These are phyloP conservation scores for Lactifluus subvellereus DNA, from an alignment of 768 basidiomycete species.

Conservation along the genomic window DNA sequence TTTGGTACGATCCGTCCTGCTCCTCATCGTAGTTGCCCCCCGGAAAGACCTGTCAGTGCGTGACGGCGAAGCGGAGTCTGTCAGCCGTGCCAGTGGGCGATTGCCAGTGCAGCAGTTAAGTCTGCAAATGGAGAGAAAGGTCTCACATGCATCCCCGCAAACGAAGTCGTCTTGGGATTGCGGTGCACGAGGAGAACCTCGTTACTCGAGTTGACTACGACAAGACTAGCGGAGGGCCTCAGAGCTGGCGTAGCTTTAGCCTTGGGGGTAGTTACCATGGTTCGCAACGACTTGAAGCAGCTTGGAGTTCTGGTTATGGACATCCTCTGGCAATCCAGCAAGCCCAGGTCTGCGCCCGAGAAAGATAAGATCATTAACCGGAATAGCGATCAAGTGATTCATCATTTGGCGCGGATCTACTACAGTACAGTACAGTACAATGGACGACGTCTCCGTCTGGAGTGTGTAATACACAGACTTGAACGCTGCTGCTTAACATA, in stretches of 20 bases:
- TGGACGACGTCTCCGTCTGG: background rate
- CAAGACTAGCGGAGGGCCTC: slow-evolving; percentile 60
- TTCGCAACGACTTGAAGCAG: background rate
- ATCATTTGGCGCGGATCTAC: no score
- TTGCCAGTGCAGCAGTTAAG: background rate
- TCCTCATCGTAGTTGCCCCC: slow-evolving; percentile 64
- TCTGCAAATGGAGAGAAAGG: background rate
- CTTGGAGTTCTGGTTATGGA: background rate
- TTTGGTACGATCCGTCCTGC: no score
- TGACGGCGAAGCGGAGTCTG: background rate
- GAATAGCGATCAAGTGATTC: no score
- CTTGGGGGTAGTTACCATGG: slow-evolving; percentile 9
- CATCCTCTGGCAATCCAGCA: background rate
- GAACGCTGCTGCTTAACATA: background rate
- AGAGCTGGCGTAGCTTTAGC: slow-evolving; percentile 31
- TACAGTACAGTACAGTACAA: background rate
- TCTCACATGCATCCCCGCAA: slow-evolving; percentile 62
- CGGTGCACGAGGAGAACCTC: slow-evolving; percentile 67
- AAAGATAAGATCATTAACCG: no score
- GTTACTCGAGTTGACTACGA: slow-evolving; percentile 59
- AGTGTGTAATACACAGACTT: background rate
- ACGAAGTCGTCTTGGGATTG: slow-evolving; percentile 56
- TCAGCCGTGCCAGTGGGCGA: background rate
- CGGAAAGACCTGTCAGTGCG: slow-evolving; percentile 56
- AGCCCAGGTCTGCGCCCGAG: no score